Base-by-base conservation (phyloP, 192 early-diverging fungal genomes). In the Spinellus fusiger region DNA sequence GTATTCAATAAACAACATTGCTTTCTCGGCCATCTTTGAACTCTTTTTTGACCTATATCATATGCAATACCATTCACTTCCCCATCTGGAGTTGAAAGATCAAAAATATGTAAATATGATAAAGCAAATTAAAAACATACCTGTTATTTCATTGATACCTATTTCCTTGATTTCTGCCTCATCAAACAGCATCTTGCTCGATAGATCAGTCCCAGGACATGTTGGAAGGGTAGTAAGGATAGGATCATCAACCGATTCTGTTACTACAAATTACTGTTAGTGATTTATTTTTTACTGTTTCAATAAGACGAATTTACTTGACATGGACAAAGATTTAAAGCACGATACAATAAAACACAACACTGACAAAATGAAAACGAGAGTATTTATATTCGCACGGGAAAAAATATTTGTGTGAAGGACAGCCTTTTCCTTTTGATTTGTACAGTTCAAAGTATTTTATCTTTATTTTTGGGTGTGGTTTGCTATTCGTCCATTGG, bases 261-360 rank as follows among this genome's bases (percentile, higher is more conserved):
- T 37, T 13, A 37, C 6, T 37, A 9, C 13, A 9, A 37, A 37
- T 37, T 37, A 37, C 35, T 37, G 13, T 9, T 37, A 37, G 35
- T 37, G 35, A 6, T 37, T 13, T 9, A 37, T 9, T 37, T 9
- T 9, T 9, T 37, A 37, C 13, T 37, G 35, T 37, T 37, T 6
- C 7, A 37, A 37, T 37, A 13, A 9, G 35, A 37, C 13, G 13
- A 9, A 37, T 37, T 37, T 6, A 6, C 56, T 79, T 97, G 54
- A 84, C 82, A 32, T 44, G 18, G 40, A 44, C 18, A 10, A 44
- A 44, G 10, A 44, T 44, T n/a, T 6, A 44, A 2, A 3, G 18
- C 18, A 12, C 35, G 13, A 37, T 37, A 37, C 35, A 37, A 37
- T 37, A 37, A 5, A 37, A 37, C 13, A 37, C 35, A 37, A 37